phyloP scores from a whole-genome alignment of 306 rosid genomes.

The Nissolia schottii region DNA sequence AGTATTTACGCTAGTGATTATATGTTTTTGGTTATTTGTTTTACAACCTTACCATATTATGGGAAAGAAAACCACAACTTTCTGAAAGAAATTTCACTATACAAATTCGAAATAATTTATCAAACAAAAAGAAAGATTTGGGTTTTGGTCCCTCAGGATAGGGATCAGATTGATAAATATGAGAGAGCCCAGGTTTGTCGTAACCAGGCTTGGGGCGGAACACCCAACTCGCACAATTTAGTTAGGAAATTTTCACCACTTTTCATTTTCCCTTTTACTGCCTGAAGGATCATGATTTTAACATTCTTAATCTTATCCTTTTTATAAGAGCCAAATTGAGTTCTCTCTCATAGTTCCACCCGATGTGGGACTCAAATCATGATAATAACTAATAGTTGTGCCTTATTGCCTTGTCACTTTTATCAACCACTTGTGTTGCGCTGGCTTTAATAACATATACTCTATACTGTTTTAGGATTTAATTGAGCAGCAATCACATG shows the following conservation, averaged over 20 bases:
- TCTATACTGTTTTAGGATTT: neutral
- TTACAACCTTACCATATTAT: no score
- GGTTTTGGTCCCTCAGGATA: slow-evolving; percentile 7
- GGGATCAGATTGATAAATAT: slow-evolving; percentile 63
- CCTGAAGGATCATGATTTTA: slow-evolving; percentile 51
- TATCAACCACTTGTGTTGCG: neutral
- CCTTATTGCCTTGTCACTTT: no score
- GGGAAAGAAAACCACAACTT: no score
- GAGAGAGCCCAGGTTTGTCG: slow-evolving; percentile 71
- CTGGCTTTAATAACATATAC: neutral
- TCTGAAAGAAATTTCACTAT: no score
- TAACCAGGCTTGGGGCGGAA: slow-evolving; percentile 74
- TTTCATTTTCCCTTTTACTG: slow-evolving; percentile 73
- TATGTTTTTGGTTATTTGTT: no score
- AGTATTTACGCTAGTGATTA: no score
- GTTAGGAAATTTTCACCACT: slow-evolving; percentile 49
- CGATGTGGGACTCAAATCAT: slow-evolving; percentile 43
- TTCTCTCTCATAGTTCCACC: rapidly evolving
- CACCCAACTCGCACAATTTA: slow-evolving; percentile 51
- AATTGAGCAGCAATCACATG: neutral
- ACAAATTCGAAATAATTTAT: no score
- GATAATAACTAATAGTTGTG: no score
- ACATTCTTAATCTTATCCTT: rapidly evolving
- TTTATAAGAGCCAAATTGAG: slow-evolving; percentile 19
- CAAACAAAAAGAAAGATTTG: no score